Evolutionary conservation across 306 rosid species (phyloP).

Genomic region (Calophaca sinica): DNA sequence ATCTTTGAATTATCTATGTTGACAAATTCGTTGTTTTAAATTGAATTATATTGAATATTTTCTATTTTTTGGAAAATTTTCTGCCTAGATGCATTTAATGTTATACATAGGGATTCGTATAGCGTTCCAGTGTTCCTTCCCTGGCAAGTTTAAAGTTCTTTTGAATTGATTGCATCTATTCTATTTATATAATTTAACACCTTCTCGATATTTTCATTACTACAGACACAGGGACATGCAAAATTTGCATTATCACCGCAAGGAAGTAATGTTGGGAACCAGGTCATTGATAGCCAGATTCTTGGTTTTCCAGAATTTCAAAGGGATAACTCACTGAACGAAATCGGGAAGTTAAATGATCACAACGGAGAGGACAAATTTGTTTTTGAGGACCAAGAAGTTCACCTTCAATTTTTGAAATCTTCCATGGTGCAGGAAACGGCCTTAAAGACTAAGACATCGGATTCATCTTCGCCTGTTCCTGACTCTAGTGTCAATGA

Average conservation of each 20-base stretch:
- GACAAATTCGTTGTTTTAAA: slow-evolving; percentile 17
- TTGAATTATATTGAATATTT: not conserved
- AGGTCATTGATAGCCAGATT: slow-evolving; percentile 55
- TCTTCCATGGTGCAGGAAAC: slow-evolving; percentile 61
- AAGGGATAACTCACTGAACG: slow-evolving; percentile 45
- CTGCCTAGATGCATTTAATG: slow-evolving; percentile 7
- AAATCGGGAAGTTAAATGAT: slow-evolving; percentile 51
- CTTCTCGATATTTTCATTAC: slow-evolving; percentile 33
- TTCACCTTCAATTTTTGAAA: slow-evolving; percentile 56
- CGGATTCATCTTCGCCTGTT: slow-evolving; percentile 56
- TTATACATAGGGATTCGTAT: not conserved
- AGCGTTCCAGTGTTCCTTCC: not conserved
- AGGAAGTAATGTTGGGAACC: slow-evolving; percentile 62
- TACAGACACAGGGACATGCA: slow-evolving; percentile 56
- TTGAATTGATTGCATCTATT: slow-evolving; percentile 37
- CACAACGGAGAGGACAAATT: slow-evolving; percentile 51
- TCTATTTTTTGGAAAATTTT: not conserved
- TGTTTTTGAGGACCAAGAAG: slow-evolving; percentile 56
- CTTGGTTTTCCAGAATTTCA: slow-evolving; percentile 60
- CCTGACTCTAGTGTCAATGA: slow-evolving; percentile 45
- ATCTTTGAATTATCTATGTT: not conserved
- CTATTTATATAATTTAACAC: not conserved
- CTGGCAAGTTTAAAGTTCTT: slow-evolving; percentile 15
- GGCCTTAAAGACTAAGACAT: slow-evolving; percentile 40
- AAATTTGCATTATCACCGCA: slow-evolving; percentile 63